Evolutionary conservation across 2,329 filamentous ascomycete genomes (phyloP), one percentile per base, ranked within the genome.

Genomic region (Truncatella angustata): DNA sequence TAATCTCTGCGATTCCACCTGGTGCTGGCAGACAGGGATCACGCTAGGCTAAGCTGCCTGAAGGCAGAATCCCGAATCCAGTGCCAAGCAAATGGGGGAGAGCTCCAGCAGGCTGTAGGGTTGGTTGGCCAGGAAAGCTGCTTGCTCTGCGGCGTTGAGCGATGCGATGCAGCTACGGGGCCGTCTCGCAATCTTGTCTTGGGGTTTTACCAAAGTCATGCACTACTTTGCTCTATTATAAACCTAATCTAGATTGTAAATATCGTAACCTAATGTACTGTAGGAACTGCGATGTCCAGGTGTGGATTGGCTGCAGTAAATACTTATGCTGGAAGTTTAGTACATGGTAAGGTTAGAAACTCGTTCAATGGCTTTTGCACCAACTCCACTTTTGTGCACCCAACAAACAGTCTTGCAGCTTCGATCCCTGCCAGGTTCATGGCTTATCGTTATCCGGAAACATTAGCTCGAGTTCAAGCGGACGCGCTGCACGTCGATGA

Each of bases 41-140:
- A 28, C 40, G 40, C 40, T 24, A n/a, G 24, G 21, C 16, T 26
- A 9, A 9, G 20, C 24, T n/a, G 24, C 40, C 40, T 28, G 24
- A 23, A 12, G 14, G 23, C 11, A 24, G 11, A n/a, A 26, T n/a
- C n/a, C n/a, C n/a, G 21, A 14, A 10, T 21, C 9, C 9, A 10
- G n/a, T 28, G 40, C 40, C 40, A 44, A 44, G 40, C 40, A 44
- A 44, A 26, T 7, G 28, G 40, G 40, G 40, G 40, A 44, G 24
- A 46, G 43, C 43, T 46, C 43, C 28, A 46, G 43, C 28, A 16
- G 26, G 14, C 16, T n/a, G n/a, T n/a, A n/a, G n/a, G n/a, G n/a
- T n/a, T 46, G 43, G 43, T 46, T 46, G 43, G 43, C 43, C 18
- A 23, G 26, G 43, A 44, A n/a, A 44, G 40, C 40, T 44, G 28